Base-by-base conservation (phyloP, 2,329 filamentous ascomycete genomes). In the Colletotrichum sojae region DNA sequence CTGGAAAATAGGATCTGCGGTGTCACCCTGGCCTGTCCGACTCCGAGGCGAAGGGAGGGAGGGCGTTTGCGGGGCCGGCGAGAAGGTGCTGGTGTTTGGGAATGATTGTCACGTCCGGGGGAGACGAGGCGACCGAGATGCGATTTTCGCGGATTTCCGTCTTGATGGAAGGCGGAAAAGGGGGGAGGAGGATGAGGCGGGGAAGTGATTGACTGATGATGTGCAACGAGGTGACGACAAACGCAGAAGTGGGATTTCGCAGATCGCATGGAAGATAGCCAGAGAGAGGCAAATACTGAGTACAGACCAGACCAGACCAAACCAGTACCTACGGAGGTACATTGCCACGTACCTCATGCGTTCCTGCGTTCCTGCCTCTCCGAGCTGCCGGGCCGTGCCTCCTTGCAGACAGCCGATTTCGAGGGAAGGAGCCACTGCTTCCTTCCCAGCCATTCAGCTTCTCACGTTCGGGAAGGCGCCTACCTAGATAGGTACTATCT, bases 1-100 rank as follows among this genome's bases (percentile, higher is more conserved):
- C 67, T 70, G 64, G 57, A 68, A 70, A 70, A 70, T 67, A 63
- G 46, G 67, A 70, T 70, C 67, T 70, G 67, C 67, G 63, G 63
- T 63, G 63, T 52, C 57, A 70, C 67, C 63, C 58, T 70, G 52
- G 43, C 49, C 27, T 54, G 59, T 48, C 53, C 52, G 53, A 52
- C 55, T 48, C 53, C 52, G 53, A 52, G 63, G 67, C 62, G 31
- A 58, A 58, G 49, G 53, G 53, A 54, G 48, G 46, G 53, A 54
- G 52, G 20, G 27, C 48, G 54, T 51, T 53, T 70, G 67, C 64
- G 64, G 63, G 57, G 58, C 67, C 67, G 46, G 49, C 20, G n/a
- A 52, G 31, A 68, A 20, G 54, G n/a, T 13, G 31, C 57, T 45
- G 45, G 49, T 56, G 67, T 70, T 63, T 68, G 52, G 67, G 53